Percentiles rank a stretch among this genome's conserved stretches.
phyloP scores from a whole-genome alignment of 1,284 basidiomycete species.

The Termitomyces sp. region DNA sequence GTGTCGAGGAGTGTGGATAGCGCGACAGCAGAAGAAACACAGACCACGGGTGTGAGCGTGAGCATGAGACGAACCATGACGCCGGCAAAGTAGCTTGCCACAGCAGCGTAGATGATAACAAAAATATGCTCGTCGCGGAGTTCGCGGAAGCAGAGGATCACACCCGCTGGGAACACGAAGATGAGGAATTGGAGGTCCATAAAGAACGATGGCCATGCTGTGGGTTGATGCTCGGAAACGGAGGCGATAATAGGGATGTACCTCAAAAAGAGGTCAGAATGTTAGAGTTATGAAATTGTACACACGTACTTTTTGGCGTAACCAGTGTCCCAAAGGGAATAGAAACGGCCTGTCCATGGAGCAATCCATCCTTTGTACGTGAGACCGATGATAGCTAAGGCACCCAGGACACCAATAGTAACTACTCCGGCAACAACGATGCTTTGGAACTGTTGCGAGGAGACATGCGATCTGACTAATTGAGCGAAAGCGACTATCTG shows the following conservation, averaged over 20 bases:
- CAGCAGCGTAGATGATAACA: constrained; percentile 96
- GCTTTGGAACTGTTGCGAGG: constrained; percentile 89
- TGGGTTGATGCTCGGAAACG: constrained; percentile 99
- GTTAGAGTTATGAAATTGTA: background rate
- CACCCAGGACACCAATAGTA: constrained; percentile 68
- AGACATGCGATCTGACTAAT: constrained; percentile 84
- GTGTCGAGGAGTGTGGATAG: constrained; percentile 86
- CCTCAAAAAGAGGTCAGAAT: constrained; percentile 34
- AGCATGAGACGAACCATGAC: constrained; percentile 99
- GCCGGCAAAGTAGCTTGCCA: constrained; percentile 97
- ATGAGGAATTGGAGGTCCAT: constrained; percentile 98
- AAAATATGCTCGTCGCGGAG: constrained; percentile 97
- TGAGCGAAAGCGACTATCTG: constrained; percentile 96
- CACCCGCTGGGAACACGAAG: constrained; percentile 96
- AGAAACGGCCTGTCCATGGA: constrained; percentile 99
- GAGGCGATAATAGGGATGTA: constrained; percentile 99
- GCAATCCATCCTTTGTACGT: constrained; percentile 97
- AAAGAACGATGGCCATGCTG: constrained; percentile 99
- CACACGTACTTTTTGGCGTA: constrained; percentile 88
- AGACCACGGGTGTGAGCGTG: constrained; percentile 88
- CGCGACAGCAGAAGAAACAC: constrained; percentile 88
- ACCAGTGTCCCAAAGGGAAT: constrained; percentile 98
- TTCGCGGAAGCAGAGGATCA: constrained; percentile 90
- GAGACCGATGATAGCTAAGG: constrained; percentile 67
- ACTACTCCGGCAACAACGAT: constrained; percentile 72